phyloP scores from a whole-genome alignment of 176 grass and related monocot genomes.

The Ensete glaucum region DNA sequence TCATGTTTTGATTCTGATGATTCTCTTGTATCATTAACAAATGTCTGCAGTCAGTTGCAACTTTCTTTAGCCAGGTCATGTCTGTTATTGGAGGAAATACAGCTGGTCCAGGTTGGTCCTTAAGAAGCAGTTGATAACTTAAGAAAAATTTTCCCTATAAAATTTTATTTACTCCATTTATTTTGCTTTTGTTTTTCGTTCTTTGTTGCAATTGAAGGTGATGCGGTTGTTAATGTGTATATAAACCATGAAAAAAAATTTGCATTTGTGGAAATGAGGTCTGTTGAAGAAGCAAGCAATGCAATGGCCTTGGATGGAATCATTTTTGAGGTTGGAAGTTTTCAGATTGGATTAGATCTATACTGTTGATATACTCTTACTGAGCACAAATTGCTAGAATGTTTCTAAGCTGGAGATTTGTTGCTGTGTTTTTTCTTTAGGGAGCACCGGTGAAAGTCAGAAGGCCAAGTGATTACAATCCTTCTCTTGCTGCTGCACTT shows the following conservation, averaged over 20 bases:
- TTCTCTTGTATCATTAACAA: background rate
- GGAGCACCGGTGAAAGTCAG: conserved; percentile 90
- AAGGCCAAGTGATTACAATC: conserved; percentile 92
- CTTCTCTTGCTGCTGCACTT: conserved; percentile 86
- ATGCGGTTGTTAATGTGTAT: conserved; percentile 97
- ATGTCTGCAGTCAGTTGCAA: conserved; percentile 66
- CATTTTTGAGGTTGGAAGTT: conserved; percentile 57
- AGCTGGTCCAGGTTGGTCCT: conserved; percentile 68
- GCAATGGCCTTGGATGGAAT: conserved; percentile 98
- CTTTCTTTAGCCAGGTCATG: conserved; percentile 96
- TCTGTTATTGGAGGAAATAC: conserved; percentile 93
- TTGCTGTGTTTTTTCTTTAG: conserved; percentile 11
- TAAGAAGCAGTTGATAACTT: background rate
- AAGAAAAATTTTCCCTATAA: background rate
- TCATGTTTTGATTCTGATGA: background rate
- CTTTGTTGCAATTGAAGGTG: conserved; percentile 27
- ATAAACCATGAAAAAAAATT: conserved; percentile 99
- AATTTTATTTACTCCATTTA: background rate
- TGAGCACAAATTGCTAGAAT: background rate
- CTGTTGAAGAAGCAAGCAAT: conserved; percentile 98
- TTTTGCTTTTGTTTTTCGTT: background rate
- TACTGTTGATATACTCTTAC: background rate
- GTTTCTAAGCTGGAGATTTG: background rate
- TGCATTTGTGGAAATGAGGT: conserved; percentile 99
- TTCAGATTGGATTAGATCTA: background rate